phyloP scores from a whole-genome alignment of 75 land plant genomes.

The Adiantum capillusveneris region DNA sequence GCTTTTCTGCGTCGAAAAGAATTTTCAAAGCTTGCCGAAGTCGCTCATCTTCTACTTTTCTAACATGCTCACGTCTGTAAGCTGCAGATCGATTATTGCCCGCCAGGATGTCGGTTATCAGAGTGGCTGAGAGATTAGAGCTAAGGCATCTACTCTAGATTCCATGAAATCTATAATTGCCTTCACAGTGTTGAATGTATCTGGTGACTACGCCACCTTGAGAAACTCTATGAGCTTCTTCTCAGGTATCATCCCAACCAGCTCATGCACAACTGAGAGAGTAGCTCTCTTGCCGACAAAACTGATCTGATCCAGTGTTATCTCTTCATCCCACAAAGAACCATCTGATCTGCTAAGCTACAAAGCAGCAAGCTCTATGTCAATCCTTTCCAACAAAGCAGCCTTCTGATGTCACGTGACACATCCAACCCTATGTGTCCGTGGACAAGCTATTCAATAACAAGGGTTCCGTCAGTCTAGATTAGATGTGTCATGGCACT shows the following conservation, averaged over 20 bases:
- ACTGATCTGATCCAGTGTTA: conserved; percentile 30
- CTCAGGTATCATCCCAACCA: conserved; percentile 75
- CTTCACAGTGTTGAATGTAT: conserved; percentile 82
- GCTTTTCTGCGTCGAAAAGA: conserved; percentile 86
- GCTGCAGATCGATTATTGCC: conserved; percentile 36
- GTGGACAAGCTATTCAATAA: too few relatives aligned
- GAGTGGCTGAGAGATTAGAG: conserved; percentile 88
- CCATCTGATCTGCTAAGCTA: conserved; percentile 25
- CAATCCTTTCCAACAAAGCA: conserved; percentile 14
- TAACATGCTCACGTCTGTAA: conserved; percentile 22
- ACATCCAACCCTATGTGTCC: too few relatives aligned
- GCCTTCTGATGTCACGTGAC: conserved; percentile 13
- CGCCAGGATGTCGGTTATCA: conserved; percentile 92
- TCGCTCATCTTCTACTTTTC: conserved; percentile 52
- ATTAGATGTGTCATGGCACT: too few relatives aligned
- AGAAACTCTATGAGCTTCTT: conserved; percentile 80
- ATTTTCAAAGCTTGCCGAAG: conserved; percentile 66
- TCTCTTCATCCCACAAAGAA: conserved; percentile 34
- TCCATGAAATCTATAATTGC: conserved; percentile 72
- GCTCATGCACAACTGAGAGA: conserved; percentile 21
- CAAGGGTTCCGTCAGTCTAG: too few relatives aligned
- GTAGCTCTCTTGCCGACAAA: conserved; percentile 28
- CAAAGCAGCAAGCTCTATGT: conserved; percentile 20
- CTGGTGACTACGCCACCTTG: conserved; percentile 83
- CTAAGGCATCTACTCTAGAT: conserved; percentile 80